Percentiles rank a stretch among this genome's conserved stretches.
These are phyloP conservation scores for Chlorophyllum brunneum DNA, from an alignment of 768 basidiomycete species.

Conservation along the genomic window DNA sequence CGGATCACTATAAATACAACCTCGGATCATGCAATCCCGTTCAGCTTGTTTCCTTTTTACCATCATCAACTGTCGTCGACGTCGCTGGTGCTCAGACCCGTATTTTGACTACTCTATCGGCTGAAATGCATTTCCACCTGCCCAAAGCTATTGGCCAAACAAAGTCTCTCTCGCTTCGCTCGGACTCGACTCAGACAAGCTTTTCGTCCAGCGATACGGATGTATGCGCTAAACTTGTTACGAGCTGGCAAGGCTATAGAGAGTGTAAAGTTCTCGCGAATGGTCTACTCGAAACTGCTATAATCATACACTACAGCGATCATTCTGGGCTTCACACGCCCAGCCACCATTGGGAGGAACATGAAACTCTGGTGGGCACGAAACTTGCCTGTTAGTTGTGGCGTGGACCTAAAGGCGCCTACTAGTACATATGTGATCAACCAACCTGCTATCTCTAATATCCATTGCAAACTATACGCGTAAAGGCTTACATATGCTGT, in stretches of 20 bases:
- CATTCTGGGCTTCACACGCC: constrained; percentile 54
- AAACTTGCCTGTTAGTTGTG: constrained; percentile 16
- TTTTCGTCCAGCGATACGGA: constrained; percentile 12
- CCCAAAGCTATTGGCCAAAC: neutral
- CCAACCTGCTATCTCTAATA: constrained; percentile 59
- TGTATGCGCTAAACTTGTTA: constrained; percentile 75
- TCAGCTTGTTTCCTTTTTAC: neutral
- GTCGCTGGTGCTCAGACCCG: neutral
- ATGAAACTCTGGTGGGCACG: constrained; percentile 54
- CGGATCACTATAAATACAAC: neutral
- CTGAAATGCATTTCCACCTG: neutral
- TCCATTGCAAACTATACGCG: constrained; percentile 83
- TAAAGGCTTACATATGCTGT: constrained; percentile 19
- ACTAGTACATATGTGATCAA: constrained; percentile 59
- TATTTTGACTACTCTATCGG: no score
- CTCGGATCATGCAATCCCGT: neutral
- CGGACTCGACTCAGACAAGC: neutral
- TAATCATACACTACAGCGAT: constrained; percentile 38
- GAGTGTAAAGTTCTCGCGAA: constrained; percentile 44
- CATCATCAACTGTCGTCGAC: neutral
- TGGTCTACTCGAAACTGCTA: neutral
- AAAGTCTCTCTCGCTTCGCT: neutral
- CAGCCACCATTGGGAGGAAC: constrained; percentile 69
- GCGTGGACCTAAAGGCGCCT: constrained; percentile 12
- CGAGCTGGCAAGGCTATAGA: constrained; percentile 54